Percentiles rank a stretch among this genome's conserved stretches.
Evolutionary conservation across 2,329 filamentous ascomycete genomes (phyloP).

Genomic region (Sphaerulina musiva): DNA sequence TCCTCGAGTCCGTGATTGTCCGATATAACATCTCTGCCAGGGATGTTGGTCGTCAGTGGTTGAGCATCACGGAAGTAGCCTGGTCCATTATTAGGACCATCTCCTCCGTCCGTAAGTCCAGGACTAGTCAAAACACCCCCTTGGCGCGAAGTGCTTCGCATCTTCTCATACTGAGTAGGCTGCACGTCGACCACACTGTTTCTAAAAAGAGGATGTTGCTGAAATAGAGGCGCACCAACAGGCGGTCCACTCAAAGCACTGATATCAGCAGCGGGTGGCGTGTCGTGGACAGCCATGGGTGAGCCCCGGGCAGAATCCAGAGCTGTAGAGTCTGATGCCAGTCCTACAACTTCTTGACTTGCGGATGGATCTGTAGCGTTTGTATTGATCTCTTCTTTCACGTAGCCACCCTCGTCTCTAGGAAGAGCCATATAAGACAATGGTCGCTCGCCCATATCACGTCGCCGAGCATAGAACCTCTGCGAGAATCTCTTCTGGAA

Average conservation of each 20-base stretch:
- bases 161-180: slow-evolving; percentile 23
- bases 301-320: background rate
- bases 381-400: slow-evolving; percentile 18
- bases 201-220: slow-evolving; percentile 24
- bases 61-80: slow-evolving; percentile 21
- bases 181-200: slow-evolving; percentile 15
- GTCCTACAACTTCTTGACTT: background rate
- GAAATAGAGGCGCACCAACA: slow-evolving; percentile 21
- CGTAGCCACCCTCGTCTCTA: slow-evolving; percentile 19
- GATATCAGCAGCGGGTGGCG: slow-evolving; percentile 16
- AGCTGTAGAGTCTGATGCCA: background rate
- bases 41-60: background rate
- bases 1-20: slow-evolving; percentile 20
- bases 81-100: slow-evolving; percentile 3
- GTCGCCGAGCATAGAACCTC: slow-evolving; percentile 16
- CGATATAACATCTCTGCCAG: slow-evolving; percentile 1
- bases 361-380: background rate
- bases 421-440: slow-evolving; percentile 28
- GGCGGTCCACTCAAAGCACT: slow-evolving; percentile 23
- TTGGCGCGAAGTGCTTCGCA: slow-evolving; percentile 16
- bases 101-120: background rate
- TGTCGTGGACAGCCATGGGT: background rate
- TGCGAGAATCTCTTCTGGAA: slow-evolving; percentile 19
- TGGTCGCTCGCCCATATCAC: slow-evolving; percentile 19
- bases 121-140: slow-evolving; percentile 7